Evolutionary conservation across 768 basidiomycete species (phyloP).

Genomic region (Podaxis sp.): DNA sequence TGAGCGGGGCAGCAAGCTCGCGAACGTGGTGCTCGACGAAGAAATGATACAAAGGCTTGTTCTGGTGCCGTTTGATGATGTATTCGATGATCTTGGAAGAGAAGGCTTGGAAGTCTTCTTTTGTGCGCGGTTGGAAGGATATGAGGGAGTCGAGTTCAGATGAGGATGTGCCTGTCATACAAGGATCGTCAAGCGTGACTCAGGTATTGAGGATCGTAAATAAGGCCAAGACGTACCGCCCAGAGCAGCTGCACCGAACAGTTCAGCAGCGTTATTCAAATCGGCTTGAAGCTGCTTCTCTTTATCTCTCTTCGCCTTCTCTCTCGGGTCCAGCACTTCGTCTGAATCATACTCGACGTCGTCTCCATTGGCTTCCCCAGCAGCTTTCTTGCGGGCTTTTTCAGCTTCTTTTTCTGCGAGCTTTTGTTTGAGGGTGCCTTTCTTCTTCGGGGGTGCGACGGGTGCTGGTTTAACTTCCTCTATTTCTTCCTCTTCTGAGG

Average conservation of each 20-base stretch:
- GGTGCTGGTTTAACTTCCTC: conserved; percentile 35
- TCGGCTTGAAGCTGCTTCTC: conserved; percentile 86
- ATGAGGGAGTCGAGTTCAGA: conserved; percentile 68
- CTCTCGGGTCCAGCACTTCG: conserved; percentile 72
- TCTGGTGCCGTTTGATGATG: conserved; percentile 73
- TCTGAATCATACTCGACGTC: conserved; percentile 65
- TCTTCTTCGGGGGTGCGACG: conserved; percentile 80
- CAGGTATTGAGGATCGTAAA: background rate
- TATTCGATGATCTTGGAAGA: conserved; percentile 71
- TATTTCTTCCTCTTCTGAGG: conserved; percentile 44
- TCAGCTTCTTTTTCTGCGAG: conserved; percentile 87
- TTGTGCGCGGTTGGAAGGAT: conserved; percentile 78
- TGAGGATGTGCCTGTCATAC: conserved; percentile 53
- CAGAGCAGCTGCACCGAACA: conserved; percentile 69
- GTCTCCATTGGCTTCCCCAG: conserved; percentile 33
- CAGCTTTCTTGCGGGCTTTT: conserved; percentile 48
- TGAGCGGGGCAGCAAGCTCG: conserved; percentile 70
- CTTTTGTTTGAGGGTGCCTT: conserved; percentile 87
- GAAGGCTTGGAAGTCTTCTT: conserved; percentile 79
- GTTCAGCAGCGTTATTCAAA: conserved; percentile 74
- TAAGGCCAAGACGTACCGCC: conserved; percentile 42
- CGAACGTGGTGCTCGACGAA: conserved; percentile 86
- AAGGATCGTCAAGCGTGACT: background rate
- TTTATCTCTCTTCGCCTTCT: conserved; percentile 71
- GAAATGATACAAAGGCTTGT: conserved; percentile 74